Evolutionary conservation across 306 rosid species (phyloP).

Genomic region (Glycine latifolia): DNA sequence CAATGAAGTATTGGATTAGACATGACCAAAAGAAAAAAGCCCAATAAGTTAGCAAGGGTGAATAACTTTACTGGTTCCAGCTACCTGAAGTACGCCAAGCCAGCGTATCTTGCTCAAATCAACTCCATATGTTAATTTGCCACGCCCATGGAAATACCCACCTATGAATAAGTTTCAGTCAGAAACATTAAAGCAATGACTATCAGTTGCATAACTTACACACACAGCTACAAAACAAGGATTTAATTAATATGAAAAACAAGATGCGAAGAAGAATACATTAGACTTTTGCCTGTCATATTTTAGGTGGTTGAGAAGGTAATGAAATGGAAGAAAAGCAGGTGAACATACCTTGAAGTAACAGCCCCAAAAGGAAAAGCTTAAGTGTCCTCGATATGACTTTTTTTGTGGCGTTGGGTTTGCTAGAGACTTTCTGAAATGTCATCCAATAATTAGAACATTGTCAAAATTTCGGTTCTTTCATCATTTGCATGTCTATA

Average conservation of each 20-base stretch:
- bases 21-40: slow-evolving; percentile 14
- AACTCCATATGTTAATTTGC: slow-evolving; percentile 74
- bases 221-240: slow-evolving; percentile 24
- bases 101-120: slow-evolving; percentile 73
- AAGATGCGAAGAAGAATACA: slow-evolving; percentile 32
- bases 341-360: slow-evolving; percentile 65
- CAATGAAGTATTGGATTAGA: slow-evolving; percentile 20
- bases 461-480: slow-evolving; percentile 10
- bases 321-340: slow-evolving; percentile 24
- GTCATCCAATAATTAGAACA: slow-evolving; percentile 37
- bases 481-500: not conserved
- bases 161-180: slow-evolving; percentile 61
- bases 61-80: slow-evolving; percentile 29
- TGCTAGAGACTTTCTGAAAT: slow-evolving; percentile 69
- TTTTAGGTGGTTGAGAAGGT: slow-evolving; percentile 17
- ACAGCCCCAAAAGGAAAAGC: slow-evolving; percentile 75
- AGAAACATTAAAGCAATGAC: slow-evolving; percentile 34
- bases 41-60: slow-evolving; percentile 25
- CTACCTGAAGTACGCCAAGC: slow-evolving; percentile 83
- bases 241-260: slow-evolving; percentile 34
- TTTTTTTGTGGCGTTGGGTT: slow-evolving; percentile 65
- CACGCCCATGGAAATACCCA: slow-evolving; percentile 80
- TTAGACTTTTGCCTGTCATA: slow-evolving; percentile 7
- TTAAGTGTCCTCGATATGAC: slow-evolving; percentile 63
- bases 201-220: slow-evolving; percentile 6